phyloP scores from a whole-genome alignment of 2,329 filamentous ascomycete species.

The Hypoxylon sp. region DNA sequence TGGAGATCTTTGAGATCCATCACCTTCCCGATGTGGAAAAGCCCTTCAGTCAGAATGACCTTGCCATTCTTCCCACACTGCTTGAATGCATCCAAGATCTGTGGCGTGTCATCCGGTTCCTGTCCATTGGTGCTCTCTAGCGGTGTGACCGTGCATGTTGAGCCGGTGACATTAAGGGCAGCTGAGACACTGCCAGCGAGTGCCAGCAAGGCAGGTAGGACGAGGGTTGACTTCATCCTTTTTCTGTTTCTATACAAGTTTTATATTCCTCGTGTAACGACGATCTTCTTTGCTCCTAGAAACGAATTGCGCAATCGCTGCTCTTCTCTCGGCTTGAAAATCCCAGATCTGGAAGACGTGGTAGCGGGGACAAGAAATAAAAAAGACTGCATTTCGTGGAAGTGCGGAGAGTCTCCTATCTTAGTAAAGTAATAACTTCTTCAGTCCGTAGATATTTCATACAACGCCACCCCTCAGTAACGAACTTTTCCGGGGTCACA shows the following conservation, averaged over 20 bases:
- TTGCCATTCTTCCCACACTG: constrained; percentile 64
- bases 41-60: constrained; percentile 65
- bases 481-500: constrained; percentile 23
- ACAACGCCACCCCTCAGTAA: constrained; percentile 27
- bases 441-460: constrained; percentile 22
- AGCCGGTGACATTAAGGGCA: constrained; percentile 49
- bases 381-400: constrained; percentile 11
- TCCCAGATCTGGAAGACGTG: constrained; percentile 8
- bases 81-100: constrained; percentile 66
- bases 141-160: constrained; percentile 53
- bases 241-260: constrained; percentile 3
- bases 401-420: constrained; percentile 23
- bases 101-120: constrained; percentile 64
- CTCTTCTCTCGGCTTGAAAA: constrained; percentile 20
- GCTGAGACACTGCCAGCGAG: constrained; percentile 38
- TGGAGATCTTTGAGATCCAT: constrained; percentile 64
- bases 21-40: constrained; percentile 64
- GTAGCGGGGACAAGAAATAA: constrained; percentile 21
- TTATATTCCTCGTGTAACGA: not conserved
- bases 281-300: not conserved
- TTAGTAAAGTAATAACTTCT: constrained; percentile 22
- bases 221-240: constrained; percentile 35
- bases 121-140: constrained; percentile 39
- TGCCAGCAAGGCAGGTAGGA: constrained; percentile 33
- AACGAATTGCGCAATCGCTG: constrained; percentile 23